Evolutionary conservation across 768 basidiomycete species (phyloP), one percentile per base, ranked within the genome.

Genomic region (Agrocybe pediades): DNA sequence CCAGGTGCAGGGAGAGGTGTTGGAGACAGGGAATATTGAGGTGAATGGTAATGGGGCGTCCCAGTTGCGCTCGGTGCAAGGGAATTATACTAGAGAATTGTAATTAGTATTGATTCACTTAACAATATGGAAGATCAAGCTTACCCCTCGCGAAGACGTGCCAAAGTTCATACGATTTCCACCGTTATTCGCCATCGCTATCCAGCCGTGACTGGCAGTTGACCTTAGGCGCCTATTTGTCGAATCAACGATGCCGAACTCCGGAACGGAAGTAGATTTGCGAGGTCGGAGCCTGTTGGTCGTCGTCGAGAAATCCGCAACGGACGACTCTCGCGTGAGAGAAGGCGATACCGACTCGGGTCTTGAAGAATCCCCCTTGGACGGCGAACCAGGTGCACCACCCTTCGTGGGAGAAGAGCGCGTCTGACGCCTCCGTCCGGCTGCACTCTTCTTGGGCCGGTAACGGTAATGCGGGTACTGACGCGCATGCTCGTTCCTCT

Each of bases 391-490:
- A 16, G 20, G 13, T 25, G 21, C 24, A 13, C 16, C 19, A 13
- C 21, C 23, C 41, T 55, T 53, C 23, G 30, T 53, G 4, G 57
- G 59, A 52, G 51, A 64, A 40, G 56, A 42, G 9, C 65, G 59
- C 51, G 57, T 29, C 27, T 56, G 55, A 60, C 65, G 65, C 52
- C 65, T 71, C 43, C 67, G 62, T 17, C 58, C 64, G 0, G 46
- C 46, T 36, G 62, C 65, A 30, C 73, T 72, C 64, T 77, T 79
- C 69, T 73, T 67, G 9, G 88, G 88, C 17, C 79, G 74, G 65
- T 82, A 90, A 45, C 79, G 79, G 66, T 89, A 90, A 58, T 82
- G 68, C 0, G 88, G 88, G 57, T 89, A 73, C 47, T 71, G 65
- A 13, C 74, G 72, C 8, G 78, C 77, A 53, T 90, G 88, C 53